Conservation (phyloP, 345 rosid genomes). For the Corchorus capsularis region DNA sequence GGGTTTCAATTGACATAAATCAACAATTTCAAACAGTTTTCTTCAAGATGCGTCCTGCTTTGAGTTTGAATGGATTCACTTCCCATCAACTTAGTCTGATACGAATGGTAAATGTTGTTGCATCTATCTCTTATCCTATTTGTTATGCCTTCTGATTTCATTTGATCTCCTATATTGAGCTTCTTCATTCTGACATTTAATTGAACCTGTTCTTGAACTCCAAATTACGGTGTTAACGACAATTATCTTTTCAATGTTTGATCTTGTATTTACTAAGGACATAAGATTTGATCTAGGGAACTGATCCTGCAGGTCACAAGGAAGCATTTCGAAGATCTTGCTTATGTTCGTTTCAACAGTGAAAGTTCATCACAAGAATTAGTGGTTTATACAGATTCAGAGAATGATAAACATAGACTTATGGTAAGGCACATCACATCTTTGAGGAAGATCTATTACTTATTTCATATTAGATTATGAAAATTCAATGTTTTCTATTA, state of each 20-base stretch:
- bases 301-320: slow-evolving; percentile 46
- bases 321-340: slow-evolving; percentile 82
- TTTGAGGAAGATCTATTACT: slow-evolving; percentile 7
- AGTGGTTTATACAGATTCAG: slow-evolving; percentile 69
- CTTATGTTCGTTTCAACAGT: slow-evolving; percentile 40
- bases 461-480: slow-evolving; percentile 1
- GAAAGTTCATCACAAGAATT: slow-evolving; percentile 50
- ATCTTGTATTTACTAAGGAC: background rate
- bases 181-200: background rate
- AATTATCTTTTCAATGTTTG: background rate
- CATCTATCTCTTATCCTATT: background rate
- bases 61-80: slow-evolving; percentile 66
- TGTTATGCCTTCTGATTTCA: background rate
- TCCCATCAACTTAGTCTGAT: slow-evolving; percentile 81
- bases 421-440: slow-evolving; percentile 50
- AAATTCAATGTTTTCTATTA: background rate
- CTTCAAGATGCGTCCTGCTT: slow-evolving; percentile 74
- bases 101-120: slow-evolving; percentile 47
- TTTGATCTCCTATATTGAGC: slow-evolving; percentile 3
- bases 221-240: background rate
- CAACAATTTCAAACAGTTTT: slow-evolving; percentile 58
- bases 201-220: background rate
- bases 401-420: slow-evolving; percentile 58
- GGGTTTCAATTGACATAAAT: slow-evolving; percentile 26
- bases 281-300: background rate